A percentile compares a stretch with the other conserved stretches of the same genome.
phyloP scores from a whole-genome alignment of 2,329 filamentous ascomycete species.

The Esteya vermicola region DNA sequence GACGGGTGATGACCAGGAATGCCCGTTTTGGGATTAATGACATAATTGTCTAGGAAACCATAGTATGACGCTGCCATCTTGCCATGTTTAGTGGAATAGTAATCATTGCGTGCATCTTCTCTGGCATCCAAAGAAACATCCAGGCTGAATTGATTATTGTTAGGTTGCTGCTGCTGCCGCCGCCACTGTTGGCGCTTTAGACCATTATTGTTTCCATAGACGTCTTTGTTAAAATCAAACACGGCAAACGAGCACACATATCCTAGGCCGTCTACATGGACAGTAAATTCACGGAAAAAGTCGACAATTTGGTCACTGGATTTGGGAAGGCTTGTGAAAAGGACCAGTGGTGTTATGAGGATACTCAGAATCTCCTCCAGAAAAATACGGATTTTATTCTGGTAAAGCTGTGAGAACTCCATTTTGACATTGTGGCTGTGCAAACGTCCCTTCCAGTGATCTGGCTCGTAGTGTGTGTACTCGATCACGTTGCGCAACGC shows the following conservation, averaged over 20 bases:
- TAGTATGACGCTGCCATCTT: slow-evolving; percentile 98
- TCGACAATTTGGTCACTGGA: slow-evolving; percentile 90
- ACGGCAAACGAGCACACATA: slow-evolving; percentile 96
- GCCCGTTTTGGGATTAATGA: slow-evolving; percentile 55
- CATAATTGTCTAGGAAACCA: slow-evolving; percentile 88
- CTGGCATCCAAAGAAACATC: slow-evolving; percentile 18
- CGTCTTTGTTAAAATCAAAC: slow-evolving; percentile 86
- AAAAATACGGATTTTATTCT: slow-evolving; percentile 85
- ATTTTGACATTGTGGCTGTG: slow-evolving; percentile 86
- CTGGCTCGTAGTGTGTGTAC: slow-evolving; percentile 83
- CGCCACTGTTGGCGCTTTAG: background rate
- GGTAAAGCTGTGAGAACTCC: slow-evolving; percentile 83
- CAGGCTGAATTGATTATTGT: too few relatives aligned
- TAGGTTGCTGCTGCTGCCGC: slow-evolving; percentile 18
- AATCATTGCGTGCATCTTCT: slow-evolving; percentile 71
- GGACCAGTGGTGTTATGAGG: slow-evolving; percentile 76
- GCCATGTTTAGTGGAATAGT: slow-evolving; percentile 87
- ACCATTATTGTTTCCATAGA: slow-evolving; percentile 18
- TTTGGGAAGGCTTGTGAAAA: slow-evolving; percentile 73
- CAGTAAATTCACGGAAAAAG: slow-evolving; percentile 95
- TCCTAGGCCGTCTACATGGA: slow-evolving; percentile 90
- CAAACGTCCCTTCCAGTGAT: slow-evolving; percentile 77
- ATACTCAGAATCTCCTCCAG: slow-evolving; percentile 86
- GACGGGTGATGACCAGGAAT: slow-evolving; percentile 46
- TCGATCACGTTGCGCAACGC: slow-evolving; percentile 80